Base-by-base conservation (phyloP, 176 grass and related monocot genomes). In the Eremochloa ophiuroides region DNA sequence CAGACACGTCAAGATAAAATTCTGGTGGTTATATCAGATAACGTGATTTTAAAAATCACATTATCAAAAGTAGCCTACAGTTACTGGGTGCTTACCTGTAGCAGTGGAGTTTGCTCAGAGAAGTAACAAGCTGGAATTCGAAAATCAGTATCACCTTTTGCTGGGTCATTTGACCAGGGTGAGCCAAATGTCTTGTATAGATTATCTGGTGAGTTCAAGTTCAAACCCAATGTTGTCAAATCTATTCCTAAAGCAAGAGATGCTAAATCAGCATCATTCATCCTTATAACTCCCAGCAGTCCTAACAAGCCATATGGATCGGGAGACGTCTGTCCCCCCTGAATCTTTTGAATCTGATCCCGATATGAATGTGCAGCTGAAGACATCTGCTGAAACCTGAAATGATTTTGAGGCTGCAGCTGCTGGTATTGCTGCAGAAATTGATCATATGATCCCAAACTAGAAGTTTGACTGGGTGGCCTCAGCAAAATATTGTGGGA, bases 211-310 rank as follows among this genome's bases (percentile, higher is more conserved):
- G 96, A 93, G 59, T 99, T 95, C 84, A 99, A 89, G 64, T 95
- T 93, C 77, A 99, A 79, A 55, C 96, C 96, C 77, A 98, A 74
- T 33, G 90, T 86, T 51, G 93, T 93, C 66, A 98, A 83, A 82
- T 99, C 96, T 82, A 99, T 90, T 77, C 96, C 96, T 53, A 99
- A 85, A 72, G 96, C 93, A 93, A 99, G 93, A 86, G 93, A 93
- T 79, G 82, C 40, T 48, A 99, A 79, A 60, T 99, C 96, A 73
- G 84, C 76, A 65, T 95, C 93, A 60, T 88, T 84, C 82, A 90
- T 89, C 85, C 76, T 95, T 69, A 95, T 85, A 85, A 99, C 79
- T 73, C 91, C 91, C 30, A 99, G 69, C 55, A 99, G 89, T 61
- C 93, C 96, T 65, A 90, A 82, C 77, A 99, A 88, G 38, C 90